These are phyloP conservation scores for Lepiota venenata DNA, from an alignment of 768 basidiomycete species.

Conservation along the genomic window DNA sequence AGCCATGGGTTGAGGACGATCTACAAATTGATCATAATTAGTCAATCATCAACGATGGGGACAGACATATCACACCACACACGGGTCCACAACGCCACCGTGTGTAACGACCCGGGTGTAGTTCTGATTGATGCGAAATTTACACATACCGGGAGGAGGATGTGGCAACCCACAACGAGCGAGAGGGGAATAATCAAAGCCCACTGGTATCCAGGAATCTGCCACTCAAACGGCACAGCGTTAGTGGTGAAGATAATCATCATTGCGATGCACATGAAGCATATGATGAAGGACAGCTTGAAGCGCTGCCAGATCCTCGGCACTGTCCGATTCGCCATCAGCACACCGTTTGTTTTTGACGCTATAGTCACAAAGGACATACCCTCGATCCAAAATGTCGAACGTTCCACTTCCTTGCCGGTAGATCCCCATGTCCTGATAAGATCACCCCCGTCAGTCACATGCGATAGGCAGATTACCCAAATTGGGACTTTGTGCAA, in stretches of 20 bases:
- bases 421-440: slow-evolving; percentile 54
- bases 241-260: slow-evolving; percentile 59
- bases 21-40: slow-evolving; percentile 21
- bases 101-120: background rate
- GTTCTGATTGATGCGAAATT: background rate
- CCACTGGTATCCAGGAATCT: slow-evolving; percentile 60
- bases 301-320: slow-evolving; percentile 82
- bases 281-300: slow-evolving; percentile 67
- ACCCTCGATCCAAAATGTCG: slow-evolving; percentile 85
- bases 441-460: slow-evolving; percentile 3
- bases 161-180: slow-evolving; percentile 63
- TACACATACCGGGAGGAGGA: slow-evolving; percentile 69
- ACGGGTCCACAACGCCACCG: background rate
- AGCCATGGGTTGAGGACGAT: slow-evolving; percentile 85
- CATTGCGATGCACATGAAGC: slow-evolving; percentile 52
- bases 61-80: background rate
- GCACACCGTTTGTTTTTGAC: background rate
- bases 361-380: slow-evolving; percentile 5
- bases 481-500: slow-evolving; percentile 2
- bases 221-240: slow-evolving; percentile 62
- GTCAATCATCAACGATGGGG: background rate
- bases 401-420: slow-evolving; percentile 80
- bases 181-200: slow-evolving; percentile 74
- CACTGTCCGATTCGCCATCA: slow-evolving; percentile 32
- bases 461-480: background rate